Conservation (phyloP, 2,329 filamentous ascomycete species). For the Cladosporium sp. region DNA sequence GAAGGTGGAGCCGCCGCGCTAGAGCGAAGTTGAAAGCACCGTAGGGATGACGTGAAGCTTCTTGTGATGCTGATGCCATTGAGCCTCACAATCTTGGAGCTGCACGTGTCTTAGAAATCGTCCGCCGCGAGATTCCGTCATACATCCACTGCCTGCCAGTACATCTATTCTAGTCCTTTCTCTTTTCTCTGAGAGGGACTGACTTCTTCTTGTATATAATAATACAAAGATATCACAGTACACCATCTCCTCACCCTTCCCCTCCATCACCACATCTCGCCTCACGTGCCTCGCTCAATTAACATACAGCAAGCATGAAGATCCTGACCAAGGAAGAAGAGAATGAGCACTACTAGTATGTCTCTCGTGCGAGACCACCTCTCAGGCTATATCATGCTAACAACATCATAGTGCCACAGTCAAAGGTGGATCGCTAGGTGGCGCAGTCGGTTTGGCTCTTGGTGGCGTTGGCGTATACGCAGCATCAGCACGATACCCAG, state of each 20-base stretch:
- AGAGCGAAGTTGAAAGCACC: background rate
- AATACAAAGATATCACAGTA: background rate
- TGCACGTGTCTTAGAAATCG: constrained; percentile 4
- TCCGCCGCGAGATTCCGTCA: constrained; percentile 15
- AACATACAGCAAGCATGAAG: constrained; percentile 66
- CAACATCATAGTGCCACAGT: constrained; percentile 61
- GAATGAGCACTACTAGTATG: constrained; percentile 73
- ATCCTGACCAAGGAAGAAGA: constrained; percentile 93
- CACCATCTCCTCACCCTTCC: background rate
- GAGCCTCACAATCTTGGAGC: background rate
- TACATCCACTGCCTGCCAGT: constrained; percentile 5
- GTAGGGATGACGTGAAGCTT: constrained; percentile 3
- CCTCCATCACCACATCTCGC: background rate
- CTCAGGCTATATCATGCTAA: constrained; percentile 17
- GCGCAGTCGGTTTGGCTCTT: constrained; percentile 63
- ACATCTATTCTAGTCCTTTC: background rate
- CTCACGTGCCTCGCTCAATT: background rate
- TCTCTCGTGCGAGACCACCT: constrained; percentile 17
- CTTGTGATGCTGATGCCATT: background rate
- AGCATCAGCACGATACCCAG: constrained; percentile 70
- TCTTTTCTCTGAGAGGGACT: background rate
- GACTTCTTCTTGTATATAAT: background rate
- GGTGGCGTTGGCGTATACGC: constrained; percentile 68
- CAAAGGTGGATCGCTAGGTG: constrained; percentile 75
- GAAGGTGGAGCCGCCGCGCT: background rate